Percentiles rank a stretch among this genome's conserved stretches.
phyloP scores from a whole-genome alignment of 225 moss, liverwort and hornwort genomes.

The Pseudisothecium myosuroides region DNA sequence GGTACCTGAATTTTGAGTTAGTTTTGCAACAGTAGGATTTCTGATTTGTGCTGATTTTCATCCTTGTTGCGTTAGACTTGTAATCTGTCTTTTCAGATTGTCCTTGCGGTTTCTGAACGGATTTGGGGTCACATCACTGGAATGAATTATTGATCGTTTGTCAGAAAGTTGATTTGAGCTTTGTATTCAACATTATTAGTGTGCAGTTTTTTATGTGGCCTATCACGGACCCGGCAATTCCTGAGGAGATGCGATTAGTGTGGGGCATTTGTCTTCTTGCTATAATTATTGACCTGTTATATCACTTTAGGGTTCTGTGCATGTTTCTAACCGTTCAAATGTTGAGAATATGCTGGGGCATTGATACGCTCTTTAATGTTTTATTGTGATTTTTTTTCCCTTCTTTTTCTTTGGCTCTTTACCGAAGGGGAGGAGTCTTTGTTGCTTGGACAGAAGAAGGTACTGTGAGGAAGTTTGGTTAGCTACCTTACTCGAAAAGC shows the following conservation, averaged over 20 bases:
- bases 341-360: not conserved
- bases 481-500: not conserved
- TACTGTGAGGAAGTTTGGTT: not conserved
- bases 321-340: not conserved
- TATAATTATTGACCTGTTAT: not conserved
- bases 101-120: not conserved
- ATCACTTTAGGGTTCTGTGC: not conserved
- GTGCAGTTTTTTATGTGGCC: too few relatives aligned
- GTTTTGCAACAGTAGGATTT: not conserved
- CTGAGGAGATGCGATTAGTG: not conserved
- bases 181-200: too few relatives aligned
- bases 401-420: not conserved
- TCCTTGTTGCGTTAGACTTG: too few relatives aligned
- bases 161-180: not conserved
- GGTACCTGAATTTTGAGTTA: not conserved
- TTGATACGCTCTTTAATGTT: not conserved
- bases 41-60: too few relatives aligned
- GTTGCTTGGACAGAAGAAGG: not conserved
- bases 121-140: not conserved
- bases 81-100: not conserved
- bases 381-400: too few relatives aligned
- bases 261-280: not conserved
- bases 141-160: not conserved
- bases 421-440: not conserved
- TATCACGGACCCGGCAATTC: not conserved